Base-by-base conservation (phyloP, 495 filamentous ascomycete genomes). In the Annulohypoxylon moriforme region DNA sequence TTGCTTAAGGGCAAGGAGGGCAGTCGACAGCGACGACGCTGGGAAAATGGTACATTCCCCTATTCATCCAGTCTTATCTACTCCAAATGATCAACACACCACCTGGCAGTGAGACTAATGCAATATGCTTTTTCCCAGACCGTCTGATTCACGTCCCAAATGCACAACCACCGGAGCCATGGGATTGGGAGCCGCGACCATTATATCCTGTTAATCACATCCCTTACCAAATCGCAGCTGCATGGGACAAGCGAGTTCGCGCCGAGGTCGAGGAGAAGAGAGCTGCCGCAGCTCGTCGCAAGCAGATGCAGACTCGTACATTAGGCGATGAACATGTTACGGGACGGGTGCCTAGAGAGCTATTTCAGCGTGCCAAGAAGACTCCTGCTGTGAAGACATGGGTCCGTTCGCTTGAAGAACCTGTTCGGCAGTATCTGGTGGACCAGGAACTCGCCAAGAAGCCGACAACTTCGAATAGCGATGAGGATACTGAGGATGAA, bases 1-100 rank as follows among this genome's bases (percentile, higher is more conserved):
- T 72, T 96, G 56, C 81, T 94, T n/a, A 95, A 93, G 80, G 96
- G 95, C 53, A 97, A 94, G 71, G 93, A 97, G 75, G 96, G 96
- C n/a, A 94, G 89, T 67, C 87, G 95, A 46, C 89, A 94, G 61
- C 86, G 96, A 50, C 91, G 93, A 75, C 86, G 94, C 42, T 98
- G 94, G 94, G 96, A 99, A 83, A 99, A 99, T 79, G 94, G 94
- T 97, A 87, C 29, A 59, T 64, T 16, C 6, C 27, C 27, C 50
- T 20, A 40, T 34, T n/a, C 3, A 58, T 56, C 38, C 27, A 29
- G 38, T 27, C 44, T 13, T 42, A 18, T 36, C 25, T 25, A 33
- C 18, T 8, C 47, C 42, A 1, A 9, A 44, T 42, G 52, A 57
- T 36, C 34, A 20, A 36, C 56, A 24, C 7, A 53, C 20, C 33